Evolutionary conservation across 495 filamentous ascomycete species (phyloP).

Genomic region (Chaetomium fimeti): DNA sequence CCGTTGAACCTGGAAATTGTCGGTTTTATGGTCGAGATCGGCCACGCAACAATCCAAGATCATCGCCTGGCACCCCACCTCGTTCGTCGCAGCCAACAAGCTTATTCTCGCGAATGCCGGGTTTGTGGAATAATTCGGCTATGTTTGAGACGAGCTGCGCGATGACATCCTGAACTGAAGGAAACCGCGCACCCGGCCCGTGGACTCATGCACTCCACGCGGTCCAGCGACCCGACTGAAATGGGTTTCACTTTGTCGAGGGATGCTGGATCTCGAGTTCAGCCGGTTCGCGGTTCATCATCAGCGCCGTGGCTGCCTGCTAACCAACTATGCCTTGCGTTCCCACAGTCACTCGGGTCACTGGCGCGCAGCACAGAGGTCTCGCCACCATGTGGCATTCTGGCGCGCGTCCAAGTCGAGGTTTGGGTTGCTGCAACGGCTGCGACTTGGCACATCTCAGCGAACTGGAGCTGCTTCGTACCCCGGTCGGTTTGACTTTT

Average conservation of each 20-base stretch:
- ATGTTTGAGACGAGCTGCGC: slow-evolving; percentile 30
- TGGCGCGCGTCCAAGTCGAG: neutral
- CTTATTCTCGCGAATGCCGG: neutral
- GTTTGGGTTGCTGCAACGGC: neutral
- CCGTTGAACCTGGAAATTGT: slow-evolving; percentile 16
- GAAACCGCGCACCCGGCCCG: slow-evolving; percentile 23
- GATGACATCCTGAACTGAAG: neutral
- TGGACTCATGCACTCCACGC: slow-evolving; percentile 14
- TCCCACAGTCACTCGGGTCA: neutral
- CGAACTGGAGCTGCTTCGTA: neutral
- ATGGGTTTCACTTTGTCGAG: slow-evolving; percentile 30
- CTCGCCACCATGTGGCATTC: neutral
- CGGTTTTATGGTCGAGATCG: neutral
- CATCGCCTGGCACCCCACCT: neutral
- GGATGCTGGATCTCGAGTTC: slow-evolving; percentile 28
- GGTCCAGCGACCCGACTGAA: slow-evolving; percentile 30
- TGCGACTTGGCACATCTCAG: neutral
- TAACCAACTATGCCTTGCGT: neutral
- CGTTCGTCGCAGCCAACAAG: neutral
- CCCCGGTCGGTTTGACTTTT: slow-evolving; percentile 1
- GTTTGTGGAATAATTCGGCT: slow-evolving; percentile 27
- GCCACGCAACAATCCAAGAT: neutral
- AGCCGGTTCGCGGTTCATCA: slow-evolving; percentile 25
- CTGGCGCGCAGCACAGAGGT: neutral
- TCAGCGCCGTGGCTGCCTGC: slow-evolving; percentile 2